Percentiles rank a stretch among this genome's conserved stretches.
Conservation (phyloP, 352 stramenopile genomes). For the Paralagenidium karlingii region DNA sequence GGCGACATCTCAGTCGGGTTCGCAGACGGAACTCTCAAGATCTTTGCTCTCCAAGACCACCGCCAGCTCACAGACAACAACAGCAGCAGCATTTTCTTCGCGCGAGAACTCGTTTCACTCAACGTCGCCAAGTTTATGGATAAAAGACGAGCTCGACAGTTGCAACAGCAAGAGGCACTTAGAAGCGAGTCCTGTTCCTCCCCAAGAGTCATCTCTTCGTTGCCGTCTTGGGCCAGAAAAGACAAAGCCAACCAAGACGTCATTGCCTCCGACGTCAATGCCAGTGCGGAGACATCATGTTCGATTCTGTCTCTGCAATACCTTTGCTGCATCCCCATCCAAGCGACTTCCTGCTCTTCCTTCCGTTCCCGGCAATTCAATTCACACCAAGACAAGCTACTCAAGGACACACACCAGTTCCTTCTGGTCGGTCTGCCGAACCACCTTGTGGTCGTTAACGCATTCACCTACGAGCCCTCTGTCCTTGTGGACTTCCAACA, state of each 20-base stretch:
- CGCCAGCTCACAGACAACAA: too few species aligned
- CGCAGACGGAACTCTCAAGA: slow-evolving; percentile 42
- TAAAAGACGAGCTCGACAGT: too few species aligned
- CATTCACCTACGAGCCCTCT: slow-evolving; percentile 47
- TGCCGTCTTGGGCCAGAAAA: slow-evolving; percentile 49
- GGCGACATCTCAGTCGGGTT: slow-evolving; percentile 60
- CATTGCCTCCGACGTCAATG: background rate
- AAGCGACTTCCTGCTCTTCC: background rate
- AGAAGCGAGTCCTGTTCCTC: slow-evolving; percentile 22
- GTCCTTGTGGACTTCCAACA: slow-evolving; percentile 45
- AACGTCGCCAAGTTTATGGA: slow-evolving; percentile 35
- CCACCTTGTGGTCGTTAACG: slow-evolving; percentile 42
- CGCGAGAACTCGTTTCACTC: slow-evolving; percentile 30
- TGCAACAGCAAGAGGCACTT: slow-evolving; percentile 24
- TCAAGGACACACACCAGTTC: slow-evolving; percentile 39
- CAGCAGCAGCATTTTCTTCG: too few species aligned
- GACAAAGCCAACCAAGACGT: slow-evolving; percentile 10
- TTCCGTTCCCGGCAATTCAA: slow-evolving; percentile 27
- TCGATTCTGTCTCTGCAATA: slow-evolving; percentile 4
- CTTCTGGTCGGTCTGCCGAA: slow-evolving; percentile 32
- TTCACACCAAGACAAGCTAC: slow-evolving; percentile 23
- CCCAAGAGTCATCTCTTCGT: slow-evolving; percentile 52
- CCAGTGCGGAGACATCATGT: background rate
- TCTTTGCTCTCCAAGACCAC: too few species aligned
- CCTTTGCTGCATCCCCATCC: background rate